Conservation (phyloP, 306 rosid genomes). For the Dalbergia cultrata region DNA sequence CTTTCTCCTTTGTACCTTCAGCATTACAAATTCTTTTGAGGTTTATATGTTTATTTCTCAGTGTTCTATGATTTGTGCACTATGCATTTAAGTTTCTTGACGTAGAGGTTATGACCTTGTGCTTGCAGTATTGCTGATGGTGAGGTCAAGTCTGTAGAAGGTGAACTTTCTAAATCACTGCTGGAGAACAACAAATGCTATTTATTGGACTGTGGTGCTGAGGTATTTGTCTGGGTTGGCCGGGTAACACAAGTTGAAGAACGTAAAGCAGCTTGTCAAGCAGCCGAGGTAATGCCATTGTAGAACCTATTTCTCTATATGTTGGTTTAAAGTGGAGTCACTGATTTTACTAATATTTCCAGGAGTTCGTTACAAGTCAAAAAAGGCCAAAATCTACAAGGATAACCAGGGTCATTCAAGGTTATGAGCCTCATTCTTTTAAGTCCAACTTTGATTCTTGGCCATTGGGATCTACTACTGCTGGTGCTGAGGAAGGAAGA, state of each 20-base stretch:
- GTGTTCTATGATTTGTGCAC: constrained; percentile 19
- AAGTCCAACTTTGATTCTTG: constrained; percentile 95
- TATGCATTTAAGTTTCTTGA: constrained; percentile 39
- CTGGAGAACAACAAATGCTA: constrained; percentile 94
- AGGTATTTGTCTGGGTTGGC: constrained; percentile 94
- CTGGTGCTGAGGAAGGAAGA: constrained; percentile 94
- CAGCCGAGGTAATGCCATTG: constrained; percentile 78
- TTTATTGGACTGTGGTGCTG: constrained; percentile 93
- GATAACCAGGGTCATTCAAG: constrained; percentile 93
- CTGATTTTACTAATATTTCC: constrained; percentile 47
- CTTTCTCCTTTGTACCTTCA: constrained; percentile 22
- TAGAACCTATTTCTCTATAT: constrained; percentile 43
- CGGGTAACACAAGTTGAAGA: constrained; percentile 97
- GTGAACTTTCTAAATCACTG: constrained; percentile 84
- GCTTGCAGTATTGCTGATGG: constrained; percentile 77
- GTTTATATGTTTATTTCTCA: constrained; percentile 27
- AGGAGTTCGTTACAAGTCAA: constrained; percentile 85
- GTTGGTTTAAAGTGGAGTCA: constrained; percentile 42
- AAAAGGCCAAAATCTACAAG: constrained; percentile 89
- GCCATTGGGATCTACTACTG: constrained; percentile 87
- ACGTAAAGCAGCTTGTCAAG: constrained; percentile 85
- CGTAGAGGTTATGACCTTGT: constrained; percentile 39
- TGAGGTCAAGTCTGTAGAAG: constrained; percentile 77
- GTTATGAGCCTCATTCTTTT: constrained; percentile 91
- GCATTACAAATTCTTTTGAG: constrained; percentile 11